These are phyloP conservation scores for Saccharomycopsis sp. DNA, from an alignment of 805 yeast species.

Conservation along the genomic window DNA sequence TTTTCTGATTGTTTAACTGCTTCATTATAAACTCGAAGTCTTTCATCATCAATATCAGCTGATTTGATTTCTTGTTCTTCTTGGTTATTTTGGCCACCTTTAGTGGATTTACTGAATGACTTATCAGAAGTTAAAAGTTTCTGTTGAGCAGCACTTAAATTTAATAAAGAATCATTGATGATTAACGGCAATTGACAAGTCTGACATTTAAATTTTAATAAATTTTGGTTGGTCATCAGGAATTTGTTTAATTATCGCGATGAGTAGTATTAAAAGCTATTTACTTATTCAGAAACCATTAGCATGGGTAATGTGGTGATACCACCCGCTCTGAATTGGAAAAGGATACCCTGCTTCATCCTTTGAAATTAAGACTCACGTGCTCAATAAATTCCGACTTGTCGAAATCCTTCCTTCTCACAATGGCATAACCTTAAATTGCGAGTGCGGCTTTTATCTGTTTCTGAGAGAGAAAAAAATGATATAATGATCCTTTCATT, in stretches of 20 bases:
- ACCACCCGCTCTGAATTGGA: background rate
- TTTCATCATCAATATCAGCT: slow-evolving; percentile 2
- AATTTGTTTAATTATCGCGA: background rate
- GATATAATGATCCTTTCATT: no score
- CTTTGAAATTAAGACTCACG: background rate
- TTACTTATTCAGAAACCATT: background rate
- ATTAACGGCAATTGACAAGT: slow-evolving; percentile 38
- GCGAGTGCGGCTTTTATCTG: background rate
- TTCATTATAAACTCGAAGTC: slow-evolving; percentile 4
- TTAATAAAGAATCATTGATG: slow-evolving; percentile 37
- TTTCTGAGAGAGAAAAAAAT: background rate
- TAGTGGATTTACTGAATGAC: slow-evolving; percentile 22
- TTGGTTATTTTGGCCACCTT: slow-evolving; percentile 22
- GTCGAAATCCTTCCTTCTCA: background rate
- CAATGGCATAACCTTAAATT: no score
- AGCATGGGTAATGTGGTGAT: background rate
- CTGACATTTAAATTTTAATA: slow-evolving; percentile 31
- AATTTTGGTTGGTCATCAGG: background rate
- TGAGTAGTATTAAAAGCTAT: background rate
- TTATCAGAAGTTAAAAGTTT: slow-evolving; percentile 33
- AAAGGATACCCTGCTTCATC: background rate
- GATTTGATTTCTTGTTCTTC: slow-evolving; percentile 19
- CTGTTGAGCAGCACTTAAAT: slow-evolving; percentile 38
- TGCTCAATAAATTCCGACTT: no score
- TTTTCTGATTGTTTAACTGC: slow-evolving; percentile 9